Base-by-base conservation (phyloP, 169 alveolate genomes). In the Plasmodium coatneyi region DNA sequence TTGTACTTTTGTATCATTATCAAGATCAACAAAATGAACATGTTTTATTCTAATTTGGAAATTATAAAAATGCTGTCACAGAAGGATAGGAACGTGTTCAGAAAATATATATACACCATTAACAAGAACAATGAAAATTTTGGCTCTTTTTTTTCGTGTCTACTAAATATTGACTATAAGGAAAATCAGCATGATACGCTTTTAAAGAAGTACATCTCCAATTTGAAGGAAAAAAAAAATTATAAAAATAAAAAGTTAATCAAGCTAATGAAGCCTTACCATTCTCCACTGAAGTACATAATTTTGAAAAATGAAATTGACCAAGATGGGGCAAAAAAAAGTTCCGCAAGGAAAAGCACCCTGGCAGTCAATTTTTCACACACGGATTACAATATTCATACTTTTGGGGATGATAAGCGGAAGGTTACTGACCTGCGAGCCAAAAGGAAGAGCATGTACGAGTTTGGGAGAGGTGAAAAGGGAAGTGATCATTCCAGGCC, bases 271-370 rank as follows among this genome's bases (percentile, higher is more conserved):
- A 91, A 91, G 76, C 95, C 95, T 34, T 91, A 91, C 54, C 95
- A 91, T 82, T 91, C 95, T 36, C 95, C 95, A 7, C 54, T 91
- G 12, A 91, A 91, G 66, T 91, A 91, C 39, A 91, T 91, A 16
- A 70, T 81, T 91, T 56, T 91, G 78, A 91, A 91, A 72, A 76
- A 91, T 70, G 92, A 91, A 91, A 91, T 81, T 19, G 39, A 74
- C 66, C 80, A 84, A 84, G 71, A 32, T 49, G 71, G 80, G 7
- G 52, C 16, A 72, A 83, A 71, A 83, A 83, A 70, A 39, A 10
- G 19, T 25, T 30, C 81, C 9, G 19, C 25, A 76, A 71, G 81
- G 43, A 87, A 54, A 66, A 91, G 60, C 41, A 84, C n/a, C 34
- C 74, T 30, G 41, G 43, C n/a, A 12, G 71, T 30, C 4, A 56